Evolutionary conservation across 176 grass and related monocot species (phyloP).

Genomic region (Aechmea fasciata): DNA sequence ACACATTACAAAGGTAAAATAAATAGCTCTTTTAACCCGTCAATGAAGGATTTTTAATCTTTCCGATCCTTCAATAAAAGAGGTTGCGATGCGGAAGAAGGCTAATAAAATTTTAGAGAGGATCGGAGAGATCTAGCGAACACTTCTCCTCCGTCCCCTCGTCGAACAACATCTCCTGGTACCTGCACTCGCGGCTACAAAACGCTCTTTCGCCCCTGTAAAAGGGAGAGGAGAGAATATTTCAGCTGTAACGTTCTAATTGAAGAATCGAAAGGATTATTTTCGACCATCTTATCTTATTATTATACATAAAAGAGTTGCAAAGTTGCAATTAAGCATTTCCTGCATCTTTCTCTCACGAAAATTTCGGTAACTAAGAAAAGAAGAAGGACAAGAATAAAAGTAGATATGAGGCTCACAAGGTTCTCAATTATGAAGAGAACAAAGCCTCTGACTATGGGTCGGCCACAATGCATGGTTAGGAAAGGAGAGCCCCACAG

Average conservation of each 20-base stretch:
- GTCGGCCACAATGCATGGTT: no score
- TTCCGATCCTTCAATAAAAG: no score
- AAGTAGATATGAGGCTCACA: background rate
- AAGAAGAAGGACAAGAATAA: background rate
- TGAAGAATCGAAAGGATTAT: background rate
- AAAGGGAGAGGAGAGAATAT: background rate
- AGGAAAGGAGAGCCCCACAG: no score
- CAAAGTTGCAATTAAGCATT: no score
- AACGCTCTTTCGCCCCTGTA: constrained; percentile 59
- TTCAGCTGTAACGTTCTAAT: background rate
- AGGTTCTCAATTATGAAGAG: no score
- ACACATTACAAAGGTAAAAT: background rate
- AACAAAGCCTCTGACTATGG: no score
- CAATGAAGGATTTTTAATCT: no score
- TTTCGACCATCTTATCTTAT: constrained; percentile 3
- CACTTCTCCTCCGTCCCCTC: constrained; percentile 20
- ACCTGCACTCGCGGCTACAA: constrained; percentile 58
- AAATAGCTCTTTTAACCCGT: background rate
- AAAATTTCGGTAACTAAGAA: background rate
- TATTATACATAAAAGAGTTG: background rate
- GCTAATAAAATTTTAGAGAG: constrained; percentile 2
- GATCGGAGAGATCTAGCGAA: constrained; percentile 7
- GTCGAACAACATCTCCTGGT: constrained; percentile 43
- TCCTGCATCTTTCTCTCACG: background rate
- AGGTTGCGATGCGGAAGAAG: background rate